These are phyloP conservation scores for Aspergillus pseudonomiae DNA, from an alignment of 2,329 filamentous ascomycete species.

Conservation along the genomic window DNA sequence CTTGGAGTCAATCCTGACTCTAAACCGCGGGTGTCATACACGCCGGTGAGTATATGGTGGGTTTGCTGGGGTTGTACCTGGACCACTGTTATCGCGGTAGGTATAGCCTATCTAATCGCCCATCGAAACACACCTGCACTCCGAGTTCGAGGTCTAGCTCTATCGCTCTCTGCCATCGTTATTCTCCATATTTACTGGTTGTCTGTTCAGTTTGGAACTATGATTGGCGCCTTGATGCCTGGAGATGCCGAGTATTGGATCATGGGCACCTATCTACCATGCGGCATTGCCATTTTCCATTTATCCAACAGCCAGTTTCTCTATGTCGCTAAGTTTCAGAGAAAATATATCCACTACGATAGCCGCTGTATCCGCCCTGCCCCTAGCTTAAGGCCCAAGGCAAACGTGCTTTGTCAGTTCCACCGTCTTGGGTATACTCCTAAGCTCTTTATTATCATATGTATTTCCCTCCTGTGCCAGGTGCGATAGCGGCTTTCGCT, in stretches of 20 bases:
- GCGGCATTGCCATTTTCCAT: slow-evolving; percentile 68
- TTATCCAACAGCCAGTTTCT: slow-evolving; percentile 65
- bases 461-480: slow-evolving; percentile 39
- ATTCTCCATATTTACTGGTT: slow-evolving; percentile 44
- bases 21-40: slow-evolving; percentile 25
- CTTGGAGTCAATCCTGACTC: slow-evolving; percentile 30
- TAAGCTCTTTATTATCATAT: slow-evolving; percentile 45
- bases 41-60: slow-evolving; percentile 34
- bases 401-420: slow-evolving; percentile 25
- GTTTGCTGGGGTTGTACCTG: slow-evolving; percentile 32
- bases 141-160: slow-evolving; percentile 41
- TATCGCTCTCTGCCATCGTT: slow-evolving; percentile 39
- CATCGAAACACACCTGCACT: slow-evolving; percentile 39
- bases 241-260: slow-evolving; percentile 65
- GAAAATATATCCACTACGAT: slow-evolving; percentile 42
- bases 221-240: slow-evolving; percentile 44
- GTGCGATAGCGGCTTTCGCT: no score
- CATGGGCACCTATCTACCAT: slow-evolving; percentile 67
- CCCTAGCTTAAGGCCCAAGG: slow-evolving; percentile 10
- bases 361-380: slow-evolving; percentile 8
- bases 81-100: slow-evolving; percentile 36
- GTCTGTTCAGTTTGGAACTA: slow-evolving; percentile 38
- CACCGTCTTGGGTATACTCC: slow-evolving; percentile 28
- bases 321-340: slow-evolving; percentile 60
- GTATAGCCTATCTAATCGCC: slow-evolving; percentile 35